Base-by-base conservation (phyloP, 2,329 filamentous ascomycete genomes). In the Thermothelomyces thermophilus region DNA sequence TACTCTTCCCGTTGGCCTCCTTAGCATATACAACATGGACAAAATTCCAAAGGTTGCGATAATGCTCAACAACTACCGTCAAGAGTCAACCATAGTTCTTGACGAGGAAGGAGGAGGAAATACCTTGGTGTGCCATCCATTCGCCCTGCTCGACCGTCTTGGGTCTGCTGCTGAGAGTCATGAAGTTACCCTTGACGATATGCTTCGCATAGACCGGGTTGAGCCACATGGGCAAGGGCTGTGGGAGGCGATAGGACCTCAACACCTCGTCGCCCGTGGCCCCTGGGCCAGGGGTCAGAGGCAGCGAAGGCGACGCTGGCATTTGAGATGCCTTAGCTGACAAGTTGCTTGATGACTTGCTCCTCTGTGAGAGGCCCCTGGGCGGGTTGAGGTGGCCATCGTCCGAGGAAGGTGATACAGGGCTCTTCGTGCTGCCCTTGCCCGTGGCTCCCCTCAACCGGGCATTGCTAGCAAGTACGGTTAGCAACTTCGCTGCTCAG, bases 171-270 rank as follows among this genome's bases (percentile, higher is more conserved):
- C 87, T 90, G 50, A 94, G 71, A 5, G 88, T 93, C 82, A 91
- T 87, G 66, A 94, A 93, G 70, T 93, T 94, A 53, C 88, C 88
- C 70, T 89, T 91, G 60, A 93, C 87, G 55, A 90, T 90, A 61
- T 90, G 79, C 61, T 82, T 84, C 51, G 84, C 81, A 62, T 84
- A 82, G 53, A 77, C 71, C 42, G 82, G 75, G 59, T 83, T 80
- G 59, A 86, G 76, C 77, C 84, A 86, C 57, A 83, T 69, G 6
- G 83, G 82, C 34, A 73, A 64, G 4, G 73, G 74, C 28, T 48
- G 57, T 3, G 63, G 62, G 8, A 65, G 60, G 47, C 60, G 62
- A 45, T 64, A 64, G 19, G 59, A 54, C 33, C 46, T 50, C 30
- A 62, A 49, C 3, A 62, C 59, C 26, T 68, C 68, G 5, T 69